phyloP scores from a whole-genome alignment of 2,329 filamentous ascomycete genomes.

The Aspergillaceae sp. region DNA sequence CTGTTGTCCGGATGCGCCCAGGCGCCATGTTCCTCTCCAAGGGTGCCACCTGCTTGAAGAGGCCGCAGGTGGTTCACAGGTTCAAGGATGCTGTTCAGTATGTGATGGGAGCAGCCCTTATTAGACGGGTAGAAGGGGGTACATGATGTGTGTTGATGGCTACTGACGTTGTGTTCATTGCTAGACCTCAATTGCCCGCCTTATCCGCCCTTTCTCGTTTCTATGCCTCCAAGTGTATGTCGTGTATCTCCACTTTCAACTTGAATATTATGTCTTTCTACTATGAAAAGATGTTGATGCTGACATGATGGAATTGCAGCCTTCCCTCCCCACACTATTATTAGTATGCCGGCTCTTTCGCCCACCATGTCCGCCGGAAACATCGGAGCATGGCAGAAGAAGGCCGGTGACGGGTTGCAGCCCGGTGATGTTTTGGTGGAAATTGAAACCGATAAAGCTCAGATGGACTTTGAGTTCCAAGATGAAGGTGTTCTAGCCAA shows the following conservation, averaged over 20 bases:
- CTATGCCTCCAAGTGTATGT: conserved; percentile 61
- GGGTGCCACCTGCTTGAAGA: conserved; percentile 37
- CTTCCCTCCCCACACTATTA: conserved; percentile 86
- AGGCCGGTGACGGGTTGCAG: conserved; percentile 74
- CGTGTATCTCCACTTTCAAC: neutral
- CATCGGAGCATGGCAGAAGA: conserved; percentile 97
- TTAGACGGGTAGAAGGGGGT: no score
- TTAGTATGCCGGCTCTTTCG: conserved; percentile 96
- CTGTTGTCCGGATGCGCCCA: conserved; percentile 39
- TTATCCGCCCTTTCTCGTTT: conserved; percentile 55
- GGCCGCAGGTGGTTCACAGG: conserved; percentile 37
- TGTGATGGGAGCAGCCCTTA: conserved; percentile 2
- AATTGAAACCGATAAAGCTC: conserved; percentile 99
- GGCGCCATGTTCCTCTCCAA: conserved; percentile 36
- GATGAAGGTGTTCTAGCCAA: conserved; percentile 95
- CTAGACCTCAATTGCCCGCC: conserved; percentile 40
- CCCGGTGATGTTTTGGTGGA: conserved; percentile 94
- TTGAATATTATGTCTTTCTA: conserved; percentile 6
- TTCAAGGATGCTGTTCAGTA: conserved; percentile 37
- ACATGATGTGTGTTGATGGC: neutral
- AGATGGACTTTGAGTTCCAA: conserved; percentile 99
- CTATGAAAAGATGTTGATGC: conserved; percentile 10
- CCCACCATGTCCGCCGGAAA: conserved; percentile 96
- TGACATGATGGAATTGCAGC: conserved; percentile 48
- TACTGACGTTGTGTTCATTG: conserved; percentile 13